Percentiles rank a stretch among this genome's conserved stretches.
Evolutionary conservation across 2,329 filamentous ascomycete species (phyloP).

Genomic region (Aspergillus sp.): DNA sequence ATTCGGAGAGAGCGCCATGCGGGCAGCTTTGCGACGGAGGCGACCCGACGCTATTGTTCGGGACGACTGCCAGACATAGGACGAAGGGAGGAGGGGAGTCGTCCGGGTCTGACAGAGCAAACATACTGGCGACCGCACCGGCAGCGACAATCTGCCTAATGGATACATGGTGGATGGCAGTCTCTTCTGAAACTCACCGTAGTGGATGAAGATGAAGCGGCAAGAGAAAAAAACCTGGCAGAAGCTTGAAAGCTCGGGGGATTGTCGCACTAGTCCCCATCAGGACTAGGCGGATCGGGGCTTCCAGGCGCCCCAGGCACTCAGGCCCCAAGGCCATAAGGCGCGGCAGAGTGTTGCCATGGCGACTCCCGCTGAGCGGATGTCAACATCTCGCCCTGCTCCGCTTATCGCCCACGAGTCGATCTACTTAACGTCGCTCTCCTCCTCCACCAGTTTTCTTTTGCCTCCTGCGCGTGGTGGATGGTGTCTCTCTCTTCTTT

Average conservation of each 20-base stretch:
- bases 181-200: background rate
- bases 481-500: background rate
- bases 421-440: slow-evolving; percentile 18
- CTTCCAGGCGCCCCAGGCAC: slow-evolving; percentile 7
- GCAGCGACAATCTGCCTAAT: slow-evolving; percentile 29
- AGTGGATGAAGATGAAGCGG: slow-evolving; percentile 1
- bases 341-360: slow-evolving; percentile 24
- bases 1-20: slow-evolving; percentile 39
- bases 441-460: slow-evolving; percentile 1
- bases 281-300: slow-evolving; percentile 16
- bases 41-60: slow-evolving; percentile 33
- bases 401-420: background rate
- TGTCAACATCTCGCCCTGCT: slow-evolving; percentile 26
- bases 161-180: slow-evolving; percentile 16
- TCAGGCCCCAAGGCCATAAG: slow-evolving; percentile 14
- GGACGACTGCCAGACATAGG: slow-evolving; percentile 26
- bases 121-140: slow-evolving; percentile 29
- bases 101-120: slow-evolving; percentile 32
- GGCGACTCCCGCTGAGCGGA: slow-evolving; percentile 31
- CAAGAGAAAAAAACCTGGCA: slow-evolving; percentile 9
- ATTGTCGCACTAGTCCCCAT: slow-evolving; percentile 9
- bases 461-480: background rate
- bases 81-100: slow-evolving; percentile 15
- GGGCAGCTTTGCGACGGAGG: slow-evolving; percentile 34
- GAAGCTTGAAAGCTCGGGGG: slow-evolving; percentile 8